Percentiles rank a stretch among this genome's conserved stretches.
phyloP scores from a whole-genome alignment of 495 filamentous ascomycete genomes.

The Aspergillus saccharolyticus region DNA sequence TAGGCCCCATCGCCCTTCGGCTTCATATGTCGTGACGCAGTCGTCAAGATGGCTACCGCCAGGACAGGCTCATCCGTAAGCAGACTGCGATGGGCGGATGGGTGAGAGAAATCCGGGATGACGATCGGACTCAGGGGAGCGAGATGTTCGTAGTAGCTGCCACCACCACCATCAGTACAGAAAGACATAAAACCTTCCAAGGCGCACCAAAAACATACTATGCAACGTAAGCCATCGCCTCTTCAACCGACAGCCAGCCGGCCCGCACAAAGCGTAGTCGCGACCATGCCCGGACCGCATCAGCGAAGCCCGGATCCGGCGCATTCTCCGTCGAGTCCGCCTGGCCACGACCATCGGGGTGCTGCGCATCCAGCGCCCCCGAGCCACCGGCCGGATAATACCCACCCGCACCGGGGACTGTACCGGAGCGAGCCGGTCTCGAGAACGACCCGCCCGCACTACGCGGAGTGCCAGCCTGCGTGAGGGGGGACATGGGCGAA shows the following conservation, averaged over 20 bases:
- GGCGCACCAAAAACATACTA: conserved; percentile 53
- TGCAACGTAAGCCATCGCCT: conserved; percentile 87
- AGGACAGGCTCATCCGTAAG: conserved; percentile 89
- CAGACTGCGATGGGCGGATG: conserved; percentile 66
- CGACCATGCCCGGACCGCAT: conserved; percentile 81
- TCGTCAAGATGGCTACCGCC: conserved; percentile 82
- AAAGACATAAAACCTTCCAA: not conserved
- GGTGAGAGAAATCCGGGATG: conserved; percentile 73
- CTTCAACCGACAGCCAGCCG: conserved; percentile 91
- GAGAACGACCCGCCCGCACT: conserved; percentile 36
- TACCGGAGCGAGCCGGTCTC: conserved; percentile 29
- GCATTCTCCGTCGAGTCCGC: conserved; percentile 22
- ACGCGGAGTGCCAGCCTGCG: conserved; percentile 37
- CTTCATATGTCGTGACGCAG: conserved; percentile 77
- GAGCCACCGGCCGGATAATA: conserved; percentile 27
- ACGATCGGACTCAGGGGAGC: conserved; percentile 89
- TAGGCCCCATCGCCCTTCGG: conserved; percentile 74
- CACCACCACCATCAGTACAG: conserved; percentile 11
- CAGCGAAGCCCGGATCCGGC: conserved; percentile 38
- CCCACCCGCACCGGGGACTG: conserved; percentile 23
- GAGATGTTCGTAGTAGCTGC: conserved; percentile 81
- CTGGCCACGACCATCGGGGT: conserved; percentile 26
- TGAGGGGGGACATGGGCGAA: conserved; percentile 38
- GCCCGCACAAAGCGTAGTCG: conserved; percentile 87
- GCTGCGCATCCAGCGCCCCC: conserved; percentile 29